Percentiles rank a stretch among this genome's conserved stretches.
Conservation (phyloP, 1,284 basidiomycete genomes). For the Puccinia novopanici region DNA sequence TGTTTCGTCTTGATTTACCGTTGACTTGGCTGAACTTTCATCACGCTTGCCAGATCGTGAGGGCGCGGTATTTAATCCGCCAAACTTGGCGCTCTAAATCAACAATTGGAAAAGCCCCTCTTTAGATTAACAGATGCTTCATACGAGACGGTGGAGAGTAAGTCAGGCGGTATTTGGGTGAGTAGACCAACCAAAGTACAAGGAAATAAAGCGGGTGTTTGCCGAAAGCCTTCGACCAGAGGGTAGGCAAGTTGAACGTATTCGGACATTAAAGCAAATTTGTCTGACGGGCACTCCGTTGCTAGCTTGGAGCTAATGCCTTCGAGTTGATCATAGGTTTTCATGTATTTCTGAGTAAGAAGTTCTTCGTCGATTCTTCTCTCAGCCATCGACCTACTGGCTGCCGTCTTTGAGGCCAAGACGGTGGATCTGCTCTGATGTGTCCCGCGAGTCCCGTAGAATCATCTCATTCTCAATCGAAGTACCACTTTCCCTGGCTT, state of each 20-base stretch:
- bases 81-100: conserved; percentile 40
- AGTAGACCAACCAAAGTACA: conserved; percentile 68
- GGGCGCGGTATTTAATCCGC: conserved; percentile 14
- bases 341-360: conserved; percentile 25
- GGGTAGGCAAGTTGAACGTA: conserved; percentile 84
- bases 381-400: conserved; percentile 23
- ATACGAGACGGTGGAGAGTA: background rate
- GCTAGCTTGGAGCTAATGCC: conserved; percentile 56
- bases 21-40: conserved; percentile 9
- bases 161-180: background rate
- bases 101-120: background rate
- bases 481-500: conserved; percentile 26
- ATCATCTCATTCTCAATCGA: conserved; percentile 32
- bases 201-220: conserved; percentile 79
- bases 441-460: background rate
- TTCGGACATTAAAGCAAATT: conserved; percentile 60
- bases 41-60: conserved; percentile 17
- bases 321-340: conserved; percentile 39
- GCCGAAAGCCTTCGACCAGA: conserved; percentile 81
- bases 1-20: conserved; percentile 6
- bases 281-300: conserved; percentile 57
- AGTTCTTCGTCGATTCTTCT: conserved; percentile 36
- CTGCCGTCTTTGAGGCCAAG: conserved; percentile 18
- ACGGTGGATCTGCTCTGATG: background rate
- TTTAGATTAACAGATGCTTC: background rate